Evolutionary conservation across 768 basidiomycete species (phyloP).

Genomic region (Mycena alexandri): DNA sequence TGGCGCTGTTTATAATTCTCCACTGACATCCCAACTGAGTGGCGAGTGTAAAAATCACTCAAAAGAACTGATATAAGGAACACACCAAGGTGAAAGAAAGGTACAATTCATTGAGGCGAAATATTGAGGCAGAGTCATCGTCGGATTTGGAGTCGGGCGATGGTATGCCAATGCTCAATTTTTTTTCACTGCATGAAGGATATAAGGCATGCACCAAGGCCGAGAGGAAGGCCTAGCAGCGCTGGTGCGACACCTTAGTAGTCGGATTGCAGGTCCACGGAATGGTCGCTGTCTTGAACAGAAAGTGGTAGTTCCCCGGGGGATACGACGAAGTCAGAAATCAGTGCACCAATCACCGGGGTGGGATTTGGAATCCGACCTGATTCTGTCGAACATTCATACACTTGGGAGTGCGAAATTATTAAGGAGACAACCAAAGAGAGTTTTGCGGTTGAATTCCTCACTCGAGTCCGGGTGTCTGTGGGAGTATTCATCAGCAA

Average conservation of each 20-base stretch:
- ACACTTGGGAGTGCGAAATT: conserved; percentile 15
- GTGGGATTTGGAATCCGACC: conserved; percentile 13
- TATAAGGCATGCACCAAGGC: conserved; percentile 14
- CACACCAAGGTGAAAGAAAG: conserved; percentile 13
- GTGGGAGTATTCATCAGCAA: conserved; percentile 15
- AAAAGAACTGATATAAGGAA: conserved; percentile 8
- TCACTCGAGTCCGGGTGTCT: conserved; percentile 14
- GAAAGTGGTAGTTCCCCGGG: conserved; percentile 12
- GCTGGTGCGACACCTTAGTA: conserved; percentile 14
- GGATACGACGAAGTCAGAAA: conserved; percentile 15
- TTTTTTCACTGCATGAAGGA: conserved; percentile 11
- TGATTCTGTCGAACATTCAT: conserved; percentile 16
- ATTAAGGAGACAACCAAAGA: conserved; percentile 11
- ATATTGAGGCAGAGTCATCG: conserved; percentile 15
- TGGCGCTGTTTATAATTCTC: conserved; percentile 11
- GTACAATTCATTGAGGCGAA: conserved; percentile 14
- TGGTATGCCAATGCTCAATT: conserved; percentile 13
- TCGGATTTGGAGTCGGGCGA: conserved; percentile 13
- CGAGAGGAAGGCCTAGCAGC: conserved; percentile 10
- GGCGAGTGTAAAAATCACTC: conserved; percentile 9
- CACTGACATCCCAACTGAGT: conserved; percentile 11
- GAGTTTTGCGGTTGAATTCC: conserved; percentile 15
- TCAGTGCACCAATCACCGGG: conserved; percentile 14
- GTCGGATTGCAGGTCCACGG: conserved; percentile 13
- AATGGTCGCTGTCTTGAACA: conserved; percentile 16